Evolutionary conservation across 2,329 filamentous ascomycete genomes (phyloP), one percentile per base, ranked within the genome.

Genomic region (Penicillium sp.): DNA sequence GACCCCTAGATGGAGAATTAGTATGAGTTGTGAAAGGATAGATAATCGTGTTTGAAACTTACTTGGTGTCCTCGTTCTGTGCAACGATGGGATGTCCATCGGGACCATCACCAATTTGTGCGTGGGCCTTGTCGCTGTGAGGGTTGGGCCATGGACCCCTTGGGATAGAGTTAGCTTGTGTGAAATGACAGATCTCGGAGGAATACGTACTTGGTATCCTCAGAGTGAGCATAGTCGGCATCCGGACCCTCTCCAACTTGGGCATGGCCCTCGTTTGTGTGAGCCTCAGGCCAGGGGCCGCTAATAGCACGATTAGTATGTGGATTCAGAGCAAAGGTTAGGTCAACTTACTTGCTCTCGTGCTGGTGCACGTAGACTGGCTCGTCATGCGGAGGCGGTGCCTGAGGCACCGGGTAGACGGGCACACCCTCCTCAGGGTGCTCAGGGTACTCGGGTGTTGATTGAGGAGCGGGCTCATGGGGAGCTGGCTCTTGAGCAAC

Each of bases 191-290:
- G 12, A 33, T 33, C 9, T 12, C 9, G 30, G 30, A 10, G 30
- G 26, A 4, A 19, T 33, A 4, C 17, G 8, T 50, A 50, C 47
- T 55, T 55, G 24, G 30, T 42, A 30, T 60, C 58, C 51, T 60
- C 13, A 3, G 58, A 56, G 17, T 60, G 28, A 8, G 58, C 58
- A 38, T 55, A 28, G 33, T 58, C 56, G 8, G 53, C 58, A 53
- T 65, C 49, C 2, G 51, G 49, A 9, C 60, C 62, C 45, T 66
- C 60, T 17, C 62, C 62, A 50, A 63, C 54, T 44, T 66, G 65
- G 17, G 47, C 62, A 8, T 63, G 58, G 33, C 37, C 47, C 17
- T 64, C 35, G 24, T 65, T 60, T 26, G 59, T 55, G 8, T 59
- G 47, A 24, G 65, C 55, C 30, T 61, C 38, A 33, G 65, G 65